Conservation (phyloP, 352 stramenopile species). For the Phytophthora megakarya region DNA sequence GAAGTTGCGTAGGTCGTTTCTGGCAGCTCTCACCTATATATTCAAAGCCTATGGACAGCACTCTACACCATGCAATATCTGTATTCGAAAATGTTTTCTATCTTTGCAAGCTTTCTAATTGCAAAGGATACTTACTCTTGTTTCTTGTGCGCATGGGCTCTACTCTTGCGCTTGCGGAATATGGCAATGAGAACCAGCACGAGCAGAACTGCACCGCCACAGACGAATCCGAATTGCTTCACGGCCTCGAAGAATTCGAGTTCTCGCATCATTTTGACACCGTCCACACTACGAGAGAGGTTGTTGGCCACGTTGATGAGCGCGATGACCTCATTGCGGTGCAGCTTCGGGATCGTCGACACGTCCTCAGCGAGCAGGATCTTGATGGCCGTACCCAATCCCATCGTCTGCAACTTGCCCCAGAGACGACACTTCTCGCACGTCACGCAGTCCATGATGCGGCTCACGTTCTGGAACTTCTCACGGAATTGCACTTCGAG, state of each 20-base stretch:
- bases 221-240: conserved; percentile 64
- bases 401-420: conserved; percentile 97
- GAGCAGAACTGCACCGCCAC: conserved; percentile 41
- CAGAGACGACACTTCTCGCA: conserved; percentile 99
- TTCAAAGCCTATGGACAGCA: background rate
- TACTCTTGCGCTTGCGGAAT: conserved; percentile 48
- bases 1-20: conserved; percentile 30
- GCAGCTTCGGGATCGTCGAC: conserved; percentile 72
- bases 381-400: conserved; percentile 97
- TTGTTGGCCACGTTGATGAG: conserved; percentile 96
- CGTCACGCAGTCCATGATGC: conserved; percentile 99
- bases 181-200: conserved; percentile 55
- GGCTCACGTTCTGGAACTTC: conserved; percentile 98
- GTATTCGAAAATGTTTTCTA: conserved; percentile 19
- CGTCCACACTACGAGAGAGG: conserved; percentile 77
- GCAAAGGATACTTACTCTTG: conserved; percentile 34
- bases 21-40: no score
- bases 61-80: conserved; percentile 18
- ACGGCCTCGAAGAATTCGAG: conserved; percentile 73
- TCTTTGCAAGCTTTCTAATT: conserved; percentile 18
- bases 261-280: conserved; percentile 77
- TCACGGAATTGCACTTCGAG: conserved; percentile 76
- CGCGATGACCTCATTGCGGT: conserved; percentile 97
- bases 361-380: conserved; percentile 94
- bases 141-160: conserved; percentile 33